Evolutionary conservation across 441 rosid genomes (phyloP), one percentile per base, ranked within the genome.

Genomic region (Geranium incanum): DNA sequence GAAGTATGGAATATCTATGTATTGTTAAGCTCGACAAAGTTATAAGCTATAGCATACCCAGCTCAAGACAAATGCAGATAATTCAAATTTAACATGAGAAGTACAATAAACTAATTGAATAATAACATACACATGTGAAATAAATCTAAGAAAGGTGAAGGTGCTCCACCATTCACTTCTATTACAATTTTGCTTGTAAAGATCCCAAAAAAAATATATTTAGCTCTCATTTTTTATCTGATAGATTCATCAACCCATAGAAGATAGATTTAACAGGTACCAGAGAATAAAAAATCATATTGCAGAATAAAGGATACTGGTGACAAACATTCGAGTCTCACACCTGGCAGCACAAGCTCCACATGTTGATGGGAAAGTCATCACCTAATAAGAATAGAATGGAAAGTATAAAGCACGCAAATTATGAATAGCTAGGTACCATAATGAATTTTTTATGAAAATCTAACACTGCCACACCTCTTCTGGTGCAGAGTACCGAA

Each of bases 261-360:
- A 19, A 59, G 28, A 59, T 1, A 59, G 18, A 19, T 59, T 59
- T 60, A 60, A 21, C 6, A 18, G 13, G 36, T 7, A 60, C 33
- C 3, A 8, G 65, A 19, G 65, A 18, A 11, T 6, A 59, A 16
- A 1, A 15, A 52, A 59, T 18, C 33, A 19, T 6, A 19, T 19
- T 6, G 3, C 33, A 6, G n/a, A 52, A 66, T 37, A 36, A 84
- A 89, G 99, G 98, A 95, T 90, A 95, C 98, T 90, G 39, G 98
- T 95, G 72, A 90, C 85, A 45, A 84, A 95, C 99, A 95, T 92
- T 72, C 97, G 89, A 74, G 98, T 95, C 84, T 92, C 99, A 71
- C 96, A 87, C n/a, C 37, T 76, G 15, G 75, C 69, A 6, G 78
- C 74, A 85, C 99, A 95, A 60, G 83, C 75, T 78, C 97, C 99